Base-by-base conservation (phyloP, 495 filamentous ascomycete genomes). In the Penicillium angulare region DNA sequence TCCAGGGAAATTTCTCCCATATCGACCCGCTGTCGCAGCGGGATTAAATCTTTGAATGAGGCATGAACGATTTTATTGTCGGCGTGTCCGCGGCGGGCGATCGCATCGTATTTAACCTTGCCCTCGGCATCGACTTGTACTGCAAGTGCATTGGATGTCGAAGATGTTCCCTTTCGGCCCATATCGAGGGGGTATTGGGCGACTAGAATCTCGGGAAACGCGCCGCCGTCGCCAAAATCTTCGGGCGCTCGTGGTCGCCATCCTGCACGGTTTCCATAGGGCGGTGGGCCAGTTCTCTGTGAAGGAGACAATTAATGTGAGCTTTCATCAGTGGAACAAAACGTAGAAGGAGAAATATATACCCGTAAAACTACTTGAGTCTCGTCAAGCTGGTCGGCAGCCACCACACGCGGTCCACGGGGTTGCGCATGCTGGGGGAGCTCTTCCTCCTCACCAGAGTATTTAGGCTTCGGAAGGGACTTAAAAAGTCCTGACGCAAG, bases 181-280 rank as follows among this genome's bases (percentile, higher is more conserved):
- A 96, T 95, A 51, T 92, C 87, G 27, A 95, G 84, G 35, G 92
- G 92, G 64, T 98, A 98, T 60, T 98, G 93, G 21, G 92, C 93
- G 39, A 97, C 82, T 20, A 87, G 84, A 36, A 98, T 86, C 67
- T 98, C 93, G 27, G 93, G 91, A 69, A 97, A 98, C 41, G 92
- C 91, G 60, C 93, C 93, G 49, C 93, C 93, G 76, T 97, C 92
- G 59, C 88, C 92, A 72, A 89, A 97, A 70, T 97, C 95, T 68
- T 97, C 92, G 52, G 84, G 76, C 9, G 78, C 79, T 52, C 90
- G 84, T 15, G 91, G 91, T 51, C 92, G 85, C 91, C 91, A 96
- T 80, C 86, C 85, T 65, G 85, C 65, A 52, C 91, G 86, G 56
- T 92, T 84, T 27, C 85, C 85, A 62, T 97, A 95, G 2, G 91